Evolutionary conservation across 2,329 filamentous ascomycete genomes (phyloP), one percentile per base, ranked within the genome.

Genomic region (Mollisiaceae sp.): DNA sequence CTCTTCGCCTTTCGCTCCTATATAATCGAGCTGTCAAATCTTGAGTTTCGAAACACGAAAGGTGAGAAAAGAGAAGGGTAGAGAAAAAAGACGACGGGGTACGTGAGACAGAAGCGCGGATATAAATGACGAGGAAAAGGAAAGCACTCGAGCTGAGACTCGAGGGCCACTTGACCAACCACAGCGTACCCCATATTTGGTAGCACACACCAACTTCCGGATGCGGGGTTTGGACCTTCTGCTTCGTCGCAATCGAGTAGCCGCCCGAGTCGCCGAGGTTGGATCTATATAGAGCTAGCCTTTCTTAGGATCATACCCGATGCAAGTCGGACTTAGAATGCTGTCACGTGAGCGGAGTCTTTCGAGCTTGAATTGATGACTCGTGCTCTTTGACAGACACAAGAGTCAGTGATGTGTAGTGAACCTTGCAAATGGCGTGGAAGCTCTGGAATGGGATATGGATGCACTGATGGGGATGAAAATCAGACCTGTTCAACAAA

Each of bases 111-210:
- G 50, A 32, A 15, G 24, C 27, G 32, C 50, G 24, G 50, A 35
- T 54, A 54, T 32, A 35, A 35, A 54, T 35, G 50, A 27, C 18
- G 8, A 18, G 50, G 11, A 54, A 54, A 54, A 54, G 15, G 14
- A 54, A 54, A 54, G 27, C 27, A 27, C 50, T 15, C 24, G 12
- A 32, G 27, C 15, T 14, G 27, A 54, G 18, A 32, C 24, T 9
- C 4, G 15, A 14, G 50, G 50, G 32, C n/a, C n/a, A 12, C 50
- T 41, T n/a, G 36, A 57, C 55, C 55, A 57, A 57, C 55, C 32
- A 39, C 9, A 20, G 35, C 32, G 24, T 57, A 38, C 55, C 55
- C 55, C 55, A 57, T 57, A 38, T 57, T 57, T 22, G 32, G 55
- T 36, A 36, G 45, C 45, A 55, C 14, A 55, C 14, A 55, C 52